A percentile compares a stretch with the other conserved stretches of the same genome.
Evolutionary conservation across 441 rosid species (phyloP).

Genomic region (Eruca vesicaria): DNA sequence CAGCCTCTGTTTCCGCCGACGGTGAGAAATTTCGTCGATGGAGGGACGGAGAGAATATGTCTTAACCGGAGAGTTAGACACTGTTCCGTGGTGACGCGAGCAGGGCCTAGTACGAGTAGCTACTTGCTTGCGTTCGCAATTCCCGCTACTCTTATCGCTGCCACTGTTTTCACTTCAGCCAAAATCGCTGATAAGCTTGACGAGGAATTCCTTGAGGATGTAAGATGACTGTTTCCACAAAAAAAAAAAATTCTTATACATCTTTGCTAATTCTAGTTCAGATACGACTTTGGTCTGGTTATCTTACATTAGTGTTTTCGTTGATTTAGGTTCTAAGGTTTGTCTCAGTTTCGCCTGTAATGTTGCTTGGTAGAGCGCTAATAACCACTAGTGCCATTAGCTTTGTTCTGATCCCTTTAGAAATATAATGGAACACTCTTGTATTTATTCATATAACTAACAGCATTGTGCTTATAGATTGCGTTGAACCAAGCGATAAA

Average conservation of each 20-base stretch:
- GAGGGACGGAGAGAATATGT: not conserved
- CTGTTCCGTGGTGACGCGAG: slow-evolving; percentile 51
- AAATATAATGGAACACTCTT: not conserved
- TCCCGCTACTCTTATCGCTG: slow-evolving; percentile 67
- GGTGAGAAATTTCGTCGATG: slow-evolving; percentile 17
- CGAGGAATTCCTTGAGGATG: slow-evolving; percentile 72
- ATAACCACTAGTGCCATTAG: not conserved
- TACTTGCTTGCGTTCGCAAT: slow-evolving; percentile 61
- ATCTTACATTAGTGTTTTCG: not conserved
- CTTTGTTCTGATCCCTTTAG: not conserved
- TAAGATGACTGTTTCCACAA: slow-evolving; percentile 20
- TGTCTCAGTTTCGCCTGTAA: not conserved
- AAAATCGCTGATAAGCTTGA: slow-evolving; percentile 76
- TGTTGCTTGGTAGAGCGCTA: not conserved
- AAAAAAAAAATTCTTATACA: not conserved
- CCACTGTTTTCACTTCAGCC: slow-evolving; percentile 65
- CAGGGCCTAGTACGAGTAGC: slow-evolving; percentile 61
- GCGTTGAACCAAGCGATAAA: slow-evolving; percentile 58
- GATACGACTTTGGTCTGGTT: not conserved
- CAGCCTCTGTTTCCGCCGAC: slow-evolving; percentile 10
- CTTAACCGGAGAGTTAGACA: slow-evolving; percentile 37
- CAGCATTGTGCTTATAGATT: slow-evolving; percentile 43
- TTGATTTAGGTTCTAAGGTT: not conserved
- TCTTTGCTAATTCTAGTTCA: not conserved
- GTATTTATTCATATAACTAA: not conserved